Base-by-base conservation (phyloP, 75 land plant genomes). In the Pinus tabuliformis region DNA sequence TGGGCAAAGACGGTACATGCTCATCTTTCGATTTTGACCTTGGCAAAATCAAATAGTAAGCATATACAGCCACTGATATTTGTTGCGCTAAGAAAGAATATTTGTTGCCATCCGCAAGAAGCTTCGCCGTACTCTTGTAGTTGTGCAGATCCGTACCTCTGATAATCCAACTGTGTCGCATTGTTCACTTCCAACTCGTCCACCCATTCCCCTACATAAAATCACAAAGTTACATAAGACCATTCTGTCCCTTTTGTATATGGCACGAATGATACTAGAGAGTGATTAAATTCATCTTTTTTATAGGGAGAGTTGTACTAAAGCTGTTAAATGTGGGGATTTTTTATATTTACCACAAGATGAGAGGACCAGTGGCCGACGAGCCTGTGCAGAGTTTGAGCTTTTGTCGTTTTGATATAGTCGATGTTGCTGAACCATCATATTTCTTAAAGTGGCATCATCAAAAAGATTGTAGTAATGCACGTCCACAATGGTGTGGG, bases 381-480 rank as follows among this genome's bases (percentile, higher is more conserved):
- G 4, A 86, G 57, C 6, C 70, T 15, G 54, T 39, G 63, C 65
- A 89, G 59, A 6, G 74, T 24, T n/a, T 77, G 36, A 1, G 86
- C 37, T 62, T 90, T 74, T 24, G 81, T 74, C 21, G 45, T 81
- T 76, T 75, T 2, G 49, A 91, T 56, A 58, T 62, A 91, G 74
- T 91, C 90, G n/a, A 93, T 89, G 73, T 93, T 89, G 82, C 75
- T 91, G 83, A 74, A 84, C 84, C 6, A 86, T 79, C 86, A 86
- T 77, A 70, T 72, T 52, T 39, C 75, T 57, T 73, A 91, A 87
- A 20, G 57, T 62, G 9, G 52, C 15, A 13, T 61, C 52, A 0
- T 73, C 49, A 76, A 86, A 93, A 1, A 91, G 79, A 62, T 91
- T 93, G 84, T 93, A 93, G 85, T 83, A 89, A 72, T 93, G 96